Evolutionary conservation across 164 flowering plant species (phyloP), one percentile per base, ranked within the genome.

Genomic region (Vitis rupestris): DNA sequence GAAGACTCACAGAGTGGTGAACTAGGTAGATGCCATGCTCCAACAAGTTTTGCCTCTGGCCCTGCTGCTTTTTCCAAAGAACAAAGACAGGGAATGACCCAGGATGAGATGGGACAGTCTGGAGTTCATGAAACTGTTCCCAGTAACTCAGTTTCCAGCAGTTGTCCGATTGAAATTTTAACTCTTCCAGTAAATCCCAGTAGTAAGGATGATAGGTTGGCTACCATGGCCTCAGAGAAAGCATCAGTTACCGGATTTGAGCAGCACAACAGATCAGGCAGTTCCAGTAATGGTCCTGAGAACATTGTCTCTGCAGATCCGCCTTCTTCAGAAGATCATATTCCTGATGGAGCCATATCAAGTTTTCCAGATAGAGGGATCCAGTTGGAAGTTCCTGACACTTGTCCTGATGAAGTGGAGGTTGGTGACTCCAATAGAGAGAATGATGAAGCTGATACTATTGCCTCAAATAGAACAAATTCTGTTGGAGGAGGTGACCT

Each of bases 31-130:
- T 61, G 59, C 56, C 12, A 6, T 73, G 70, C 13, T 65, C 53
- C 14, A 10, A 67, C 55, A 29, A 64, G 44, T 44, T 50, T n/a
- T 11, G 44, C 27, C 52, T 37, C 58, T 23, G 16, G 49, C 10
- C 63, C 75, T 76, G 72, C 53, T 19, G 56, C 74, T 58, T 52
- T 70, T 62, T 72, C 62, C 3, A 74, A 49, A 70, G 70, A 29
- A 37, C 61, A 16, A 47, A 62, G 15, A 27, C 58, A 64, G 12
- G 53, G 47, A 61, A 19, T n/a, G 50, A 69, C 68, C 14, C 52
- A n/a, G 3, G 9, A 23, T 65, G 76, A 59, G 59, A 50, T 48
- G 30, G 51, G 50, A 50, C 61, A 49, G 27, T 67, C 75, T 60
- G 74, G 57, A 60, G 59, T 29, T 70, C 37, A 51, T 1, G 54